phyloP scores from a whole-genome alignment of 495 filamentous ascomycete species.

The Baudoinia panamericana region DNA sequence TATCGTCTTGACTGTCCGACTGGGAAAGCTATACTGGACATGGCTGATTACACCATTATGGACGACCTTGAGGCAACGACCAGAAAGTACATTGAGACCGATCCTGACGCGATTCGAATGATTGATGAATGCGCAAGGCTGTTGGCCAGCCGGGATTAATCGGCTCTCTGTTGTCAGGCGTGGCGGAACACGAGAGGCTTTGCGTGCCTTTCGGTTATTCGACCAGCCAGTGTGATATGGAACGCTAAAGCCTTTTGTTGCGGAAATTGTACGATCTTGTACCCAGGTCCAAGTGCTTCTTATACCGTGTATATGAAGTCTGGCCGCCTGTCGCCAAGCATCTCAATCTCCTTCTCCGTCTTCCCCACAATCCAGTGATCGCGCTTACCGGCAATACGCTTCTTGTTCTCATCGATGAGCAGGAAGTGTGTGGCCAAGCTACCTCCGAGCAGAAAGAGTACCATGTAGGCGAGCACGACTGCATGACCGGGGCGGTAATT shows the following conservation, averaged over 20 bases:
- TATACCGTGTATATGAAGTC: slow-evolving; percentile 8
- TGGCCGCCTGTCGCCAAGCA: slow-evolving; percentile 48
- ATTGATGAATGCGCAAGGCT: neutral
- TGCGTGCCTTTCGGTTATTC: no score
- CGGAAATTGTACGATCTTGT: no score
- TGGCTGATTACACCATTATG: neutral
- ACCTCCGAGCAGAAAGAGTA: slow-evolving; percentile 46
- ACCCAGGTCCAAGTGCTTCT: no score
- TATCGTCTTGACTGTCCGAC: neutral
- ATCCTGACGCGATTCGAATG: neutral
- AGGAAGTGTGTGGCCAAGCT: slow-evolving; percentile 51
- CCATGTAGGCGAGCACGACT: slow-evolving; percentile 47
- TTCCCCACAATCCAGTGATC: slow-evolving; percentile 55
- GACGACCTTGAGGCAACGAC: neutral
- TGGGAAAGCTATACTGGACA: neutral
- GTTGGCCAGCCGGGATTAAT: no score
- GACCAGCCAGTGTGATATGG: no score
- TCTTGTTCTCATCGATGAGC: slow-evolving; percentile 52
- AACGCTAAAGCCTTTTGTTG: no score
- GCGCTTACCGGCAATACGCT: slow-evolving; percentile 47
- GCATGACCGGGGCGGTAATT: slow-evolving; percentile 40
- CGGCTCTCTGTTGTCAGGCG: no score
- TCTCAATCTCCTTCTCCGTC: slow-evolving; percentile 43
- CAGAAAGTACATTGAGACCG: neutral
- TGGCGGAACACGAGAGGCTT: no score